phyloP scores from a whole-genome alignment of 2,329 filamentous ascomycete species.

The Neopestalotiopsis rosae region DNA sequence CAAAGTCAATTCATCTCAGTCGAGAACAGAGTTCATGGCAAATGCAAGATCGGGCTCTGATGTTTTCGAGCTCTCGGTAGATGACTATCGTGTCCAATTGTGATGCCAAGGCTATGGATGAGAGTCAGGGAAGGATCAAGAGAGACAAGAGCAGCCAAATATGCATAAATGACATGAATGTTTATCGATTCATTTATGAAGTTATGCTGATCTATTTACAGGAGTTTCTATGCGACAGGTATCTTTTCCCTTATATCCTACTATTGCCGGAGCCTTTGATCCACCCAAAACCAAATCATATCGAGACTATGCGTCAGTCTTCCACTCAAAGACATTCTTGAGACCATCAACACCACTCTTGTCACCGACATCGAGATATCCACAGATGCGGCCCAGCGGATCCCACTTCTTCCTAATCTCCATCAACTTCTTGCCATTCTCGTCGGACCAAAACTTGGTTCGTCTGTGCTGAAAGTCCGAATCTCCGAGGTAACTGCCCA shows the following conservation, averaged over 20 bases:
- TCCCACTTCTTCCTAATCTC: slow-evolving; percentile 49
- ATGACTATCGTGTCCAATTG: neutral
- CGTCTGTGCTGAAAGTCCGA: slow-evolving; percentile 54
- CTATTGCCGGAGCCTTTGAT: neutral
- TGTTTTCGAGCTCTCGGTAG: neutral
- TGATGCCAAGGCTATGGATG: no score
- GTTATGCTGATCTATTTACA: neutral
- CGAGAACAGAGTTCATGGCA: neutral
- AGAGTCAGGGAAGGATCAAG: no score
- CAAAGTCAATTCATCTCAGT: neutral
- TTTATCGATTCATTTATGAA: neutral
- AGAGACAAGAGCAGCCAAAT: no score
- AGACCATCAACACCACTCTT: slow-evolving; percentile 46
- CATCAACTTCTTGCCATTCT: slow-evolving; percentile 47
- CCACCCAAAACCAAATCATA: neutral
- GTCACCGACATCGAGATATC: slow-evolving; percentile 52
- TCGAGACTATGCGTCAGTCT: neutral
- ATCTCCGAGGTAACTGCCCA: slow-evolving; percentile 60
- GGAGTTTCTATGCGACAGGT: neutral
- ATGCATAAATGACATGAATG: neutral
- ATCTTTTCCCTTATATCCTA: neutral
- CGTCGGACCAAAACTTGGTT: slow-evolving; percentile 53
- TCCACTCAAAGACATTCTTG: slow-evolving; percentile 46
- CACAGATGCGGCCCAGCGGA: slow-evolving; percentile 45
- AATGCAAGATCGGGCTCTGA: neutral